phyloP scores from a whole-genome alignment of 495 filamentous ascomycete species.

The Hypoxylon lienhwacheense region DNA sequence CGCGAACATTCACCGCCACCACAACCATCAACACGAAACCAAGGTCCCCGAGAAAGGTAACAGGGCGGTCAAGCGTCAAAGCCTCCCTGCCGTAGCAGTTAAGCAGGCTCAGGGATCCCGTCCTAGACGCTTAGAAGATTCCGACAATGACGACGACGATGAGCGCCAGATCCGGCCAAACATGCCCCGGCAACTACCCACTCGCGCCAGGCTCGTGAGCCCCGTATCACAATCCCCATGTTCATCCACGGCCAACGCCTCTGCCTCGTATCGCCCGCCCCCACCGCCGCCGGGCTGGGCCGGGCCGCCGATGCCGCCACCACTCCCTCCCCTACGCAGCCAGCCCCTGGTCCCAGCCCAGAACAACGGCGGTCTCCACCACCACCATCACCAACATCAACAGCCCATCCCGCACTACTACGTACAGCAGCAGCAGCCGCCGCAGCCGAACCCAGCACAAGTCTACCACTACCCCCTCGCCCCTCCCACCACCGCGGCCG shows the following conservation, averaged over 20 bases:
- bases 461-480: neutral
- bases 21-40: neutral
- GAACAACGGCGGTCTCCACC: constrained; percentile 1
- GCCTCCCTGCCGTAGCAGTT: constrained; percentile 1
- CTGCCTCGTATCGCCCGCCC: constrained; percentile 15
- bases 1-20: no score
- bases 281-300: constrained; percentile 17
- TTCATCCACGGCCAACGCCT: neutral
- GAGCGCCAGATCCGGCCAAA: neutral
- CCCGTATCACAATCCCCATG: no score
- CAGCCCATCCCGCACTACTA: constrained; percentile 6
- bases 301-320: constrained; percentile 13
- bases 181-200: neutral
- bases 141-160: constrained; percentile 8
- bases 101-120: constrained; percentile 2
- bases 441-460: neutral
- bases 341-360: no score
- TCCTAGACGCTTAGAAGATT: neutral
- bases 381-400: neutral
- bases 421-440: neutral
- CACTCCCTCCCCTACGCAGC: no score
- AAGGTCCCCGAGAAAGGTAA: constrained; percentile 33
- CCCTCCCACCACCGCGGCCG: neutral
- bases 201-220: constrained; percentile 1
- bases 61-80: constrained; percentile 7